Evolutionary conservation across 2,329 filamentous ascomycete genomes (phyloP).

Genomic region (Neurospora sp.): DNA sequence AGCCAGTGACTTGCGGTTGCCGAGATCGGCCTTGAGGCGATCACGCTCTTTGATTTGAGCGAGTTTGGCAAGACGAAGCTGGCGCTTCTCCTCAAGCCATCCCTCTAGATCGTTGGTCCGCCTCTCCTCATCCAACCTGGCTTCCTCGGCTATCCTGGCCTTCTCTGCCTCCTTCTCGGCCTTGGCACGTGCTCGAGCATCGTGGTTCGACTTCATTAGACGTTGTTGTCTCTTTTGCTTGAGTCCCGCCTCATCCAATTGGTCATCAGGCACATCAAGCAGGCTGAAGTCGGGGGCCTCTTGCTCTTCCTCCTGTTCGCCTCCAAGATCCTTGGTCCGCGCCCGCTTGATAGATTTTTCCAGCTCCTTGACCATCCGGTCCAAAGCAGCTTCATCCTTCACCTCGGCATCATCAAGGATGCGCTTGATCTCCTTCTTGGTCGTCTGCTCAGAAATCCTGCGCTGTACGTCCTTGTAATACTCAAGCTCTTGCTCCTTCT

Average conservation of each 20-base stretch:
- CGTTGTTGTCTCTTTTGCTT: slow-evolving; percentile 91
- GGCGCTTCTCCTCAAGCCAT: slow-evolving; percentile 77
- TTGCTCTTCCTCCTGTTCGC: slow-evolving; percentile 65
- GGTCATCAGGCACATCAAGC: slow-evolving; percentile 79
- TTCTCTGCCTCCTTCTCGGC: slow-evolving; percentile 92
- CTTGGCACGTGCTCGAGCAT: slow-evolving; percentile 87
- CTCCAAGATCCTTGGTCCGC: slow-evolving; percentile 85
- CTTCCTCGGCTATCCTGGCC: slow-evolving; percentile 71
- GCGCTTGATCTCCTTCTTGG: slow-evolving; percentile 83
- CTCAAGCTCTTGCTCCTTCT: slow-evolving; percentile 90
- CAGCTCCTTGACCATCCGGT: slow-evolving; percentile 76
- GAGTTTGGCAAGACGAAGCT: slow-evolving; percentile 59
- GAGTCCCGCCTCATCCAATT: slow-evolving; percentile 81
- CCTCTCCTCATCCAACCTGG: slow-evolving; percentile 72
- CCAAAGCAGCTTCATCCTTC: slow-evolving; percentile 80
- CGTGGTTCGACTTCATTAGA: slow-evolving; percentile 88
- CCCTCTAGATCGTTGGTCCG: slow-evolving; percentile 74
- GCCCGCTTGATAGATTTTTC: slow-evolving; percentile 85
- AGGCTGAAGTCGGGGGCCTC: slow-evolving; percentile 81
- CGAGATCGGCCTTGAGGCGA: slow-evolving; percentile 83
- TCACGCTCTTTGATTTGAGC: slow-evolving; percentile 89
- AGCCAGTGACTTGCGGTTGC: slow-evolving; percentile 91
- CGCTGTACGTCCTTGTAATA: slow-evolving; percentile 81
- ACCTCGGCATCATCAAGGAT: slow-evolving; percentile 84
- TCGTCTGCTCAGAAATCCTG: slow-evolving; percentile 55